Base-by-base conservation (phyloP, 208 protist genomes). In the Acanthamoeba culbertsoni region DNA sequence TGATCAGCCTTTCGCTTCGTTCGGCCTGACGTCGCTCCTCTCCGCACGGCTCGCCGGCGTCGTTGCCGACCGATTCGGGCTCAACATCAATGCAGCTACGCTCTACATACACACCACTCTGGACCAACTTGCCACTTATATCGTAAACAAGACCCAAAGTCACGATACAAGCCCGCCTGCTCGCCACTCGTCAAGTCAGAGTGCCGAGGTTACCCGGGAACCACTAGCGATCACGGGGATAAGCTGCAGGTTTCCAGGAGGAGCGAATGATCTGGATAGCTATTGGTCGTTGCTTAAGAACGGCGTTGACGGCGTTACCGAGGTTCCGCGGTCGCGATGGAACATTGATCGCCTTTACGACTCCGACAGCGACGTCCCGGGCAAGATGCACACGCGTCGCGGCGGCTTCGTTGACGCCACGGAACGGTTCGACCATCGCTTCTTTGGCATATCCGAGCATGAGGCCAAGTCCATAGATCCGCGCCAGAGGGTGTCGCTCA, bases 231-330 rank as follows among this genome's bases (percentile, higher is more conserved):
- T 88, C 42, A 92, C 91, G 7, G 75, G 68, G 90, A 79, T 95
- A 14, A 84, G 92, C 28, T 91, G 90, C 79, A 75, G 91, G 35
- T 89, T 84, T 35, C 92, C 92, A 43, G 94, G 93, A 33, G 94
- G 93, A 28, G 93, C 88, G 42, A 33, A 86, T 28, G 40, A 92
- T 45, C n/a, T 93, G n/a, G 42, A 92, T 26, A 91, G 48, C 46
- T 94, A 92, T 84, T 88, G 35, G 65, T 16, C 59, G 10, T n/a
- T 75, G 37, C 48, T 93, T 7, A 10, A 23, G 23, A 46, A 42
- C 65, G 57, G 59, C 33, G 48, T 93, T 2, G 91, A 93, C 43
- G 91, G 91, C n/a, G 62, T 73, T 18, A 46, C 65, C 10, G 63
- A 93, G 20, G 46, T 93, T 20, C 65, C 91, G 26, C 20, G n/a